Conservation (phyloP, 805 yeast species). For the Metahyphopichia silvanorum region DNA sequence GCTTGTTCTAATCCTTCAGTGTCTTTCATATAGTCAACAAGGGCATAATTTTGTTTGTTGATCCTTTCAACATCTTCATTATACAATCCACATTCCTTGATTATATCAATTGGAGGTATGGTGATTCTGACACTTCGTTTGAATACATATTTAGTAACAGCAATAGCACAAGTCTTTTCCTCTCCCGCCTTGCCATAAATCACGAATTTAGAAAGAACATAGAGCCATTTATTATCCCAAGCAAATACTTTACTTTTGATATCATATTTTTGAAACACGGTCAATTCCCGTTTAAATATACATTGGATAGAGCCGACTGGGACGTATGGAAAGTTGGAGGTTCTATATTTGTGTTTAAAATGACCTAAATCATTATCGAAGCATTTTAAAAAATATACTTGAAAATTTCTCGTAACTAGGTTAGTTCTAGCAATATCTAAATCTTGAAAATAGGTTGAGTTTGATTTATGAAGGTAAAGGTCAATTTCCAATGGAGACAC, state of each 20-base stretch:
- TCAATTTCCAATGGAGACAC: constrained; percentile 82
- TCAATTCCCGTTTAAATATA: constrained; percentile 69
- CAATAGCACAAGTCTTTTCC: constrained; percentile 47
- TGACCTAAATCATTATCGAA: constrained; percentile 36
- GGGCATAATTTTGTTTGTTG: constrained; percentile 35
- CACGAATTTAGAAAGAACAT: constrained; percentile 61
- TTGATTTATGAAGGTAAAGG: constrained; percentile 81
- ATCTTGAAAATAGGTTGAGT: constrained; percentile 80
- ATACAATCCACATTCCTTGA: constrained; percentile 54
- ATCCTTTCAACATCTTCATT: constrained; percentile 47
- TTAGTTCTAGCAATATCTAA: constrained; percentile 76
- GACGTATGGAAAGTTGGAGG: constrained; percentile 51
- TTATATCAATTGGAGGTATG: constrained; percentile 58
- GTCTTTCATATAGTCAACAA: constrained; percentile 36
- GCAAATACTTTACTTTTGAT: constrained; percentile 62
- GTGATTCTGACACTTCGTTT: constrained; percentile 73
- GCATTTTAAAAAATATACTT: constrained; percentile 48
- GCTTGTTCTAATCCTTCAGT: constrained; percentile 31
- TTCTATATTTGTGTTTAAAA: constrained; percentile 17
- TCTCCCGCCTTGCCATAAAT: constrained; percentile 23
- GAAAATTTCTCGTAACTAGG: constrained; percentile 54
- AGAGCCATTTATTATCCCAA: constrained; percentile 90
- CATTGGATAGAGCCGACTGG: constrained; percentile 77
- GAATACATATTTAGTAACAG: constrained; percentile 76
- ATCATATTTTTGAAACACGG: constrained; percentile 56